These are phyloP conservation scores for Aeminium ludgeri DNA, from an alignment of 495 filamentous ascomycete species.

Conservation along the genomic window DNA sequence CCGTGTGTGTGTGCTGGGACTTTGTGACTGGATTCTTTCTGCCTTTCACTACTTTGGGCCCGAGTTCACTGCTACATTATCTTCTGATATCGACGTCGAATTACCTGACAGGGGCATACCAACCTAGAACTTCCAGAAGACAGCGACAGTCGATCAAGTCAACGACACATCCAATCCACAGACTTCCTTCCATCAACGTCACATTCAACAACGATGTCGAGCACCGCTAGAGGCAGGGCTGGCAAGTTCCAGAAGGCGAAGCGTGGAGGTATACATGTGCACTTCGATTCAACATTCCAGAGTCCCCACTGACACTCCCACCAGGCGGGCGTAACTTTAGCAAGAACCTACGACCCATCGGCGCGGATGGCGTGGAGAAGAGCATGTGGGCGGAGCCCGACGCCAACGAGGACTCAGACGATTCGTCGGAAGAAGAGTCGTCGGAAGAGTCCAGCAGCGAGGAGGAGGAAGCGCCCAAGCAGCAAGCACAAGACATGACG, in stretches of 20 bases:
- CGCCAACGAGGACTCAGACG: conserved; percentile 20
- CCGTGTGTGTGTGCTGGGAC: neutral
- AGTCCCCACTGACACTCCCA: conserved; percentile 7
- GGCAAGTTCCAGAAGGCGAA: conserved; percentile 90
- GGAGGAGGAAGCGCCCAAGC: conserved; percentile 26
- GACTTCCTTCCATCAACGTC: neutral
- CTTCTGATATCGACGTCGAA: too few species aligned
- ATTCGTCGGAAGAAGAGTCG: conserved; percentile 17
- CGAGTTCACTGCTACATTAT: too few species aligned
- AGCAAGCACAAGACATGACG: conserved; percentile 35
- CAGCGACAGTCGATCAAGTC: too few species aligned
- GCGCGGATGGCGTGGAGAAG: conserved; percentile 60
- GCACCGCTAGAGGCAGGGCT: conserved; percentile 52
- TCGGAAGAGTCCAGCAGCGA: conserved; percentile 23
- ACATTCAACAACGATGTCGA: conserved; percentile 35
- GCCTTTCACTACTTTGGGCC: too few species aligned
- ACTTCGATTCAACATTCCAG: neutral
- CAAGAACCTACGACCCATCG: conserved; percentile 66
- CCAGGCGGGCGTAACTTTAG: conserved; percentile 90
- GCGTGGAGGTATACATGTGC: conserved; percentile 55
- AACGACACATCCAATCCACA: too few species aligned
- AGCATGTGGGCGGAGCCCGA: conserved; percentile 54
- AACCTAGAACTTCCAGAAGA: too few species aligned
- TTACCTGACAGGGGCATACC: too few species aligned
- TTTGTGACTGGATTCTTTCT: neutral